Base-by-base conservation (phyloP, 768 basidiomycete species). In the Tubosaeta brunneosetosa region DNA sequence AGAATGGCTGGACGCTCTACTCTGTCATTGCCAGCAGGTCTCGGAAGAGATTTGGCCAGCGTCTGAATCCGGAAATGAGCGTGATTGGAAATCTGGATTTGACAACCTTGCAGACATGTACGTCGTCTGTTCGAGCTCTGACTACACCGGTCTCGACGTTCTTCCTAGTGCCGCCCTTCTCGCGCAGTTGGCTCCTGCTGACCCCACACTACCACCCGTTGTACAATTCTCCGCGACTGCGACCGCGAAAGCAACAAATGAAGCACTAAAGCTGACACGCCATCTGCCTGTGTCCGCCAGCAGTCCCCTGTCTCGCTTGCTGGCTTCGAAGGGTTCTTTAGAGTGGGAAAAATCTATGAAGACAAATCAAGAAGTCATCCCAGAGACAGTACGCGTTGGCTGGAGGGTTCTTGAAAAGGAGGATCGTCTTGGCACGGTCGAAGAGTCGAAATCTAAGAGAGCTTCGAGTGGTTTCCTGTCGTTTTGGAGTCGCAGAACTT, bases 261-360 rank as follows among this genome's bases (percentile, higher is more conserved):
- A 83, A 7, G 76, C 84, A 10, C 69, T 91, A 17, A 82, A 81
- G 43, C 67, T 86, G 46, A 88, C 88, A 0, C 79, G 84, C 53
- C 79, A 86, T 59, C 65, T 76, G 43, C 67, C 79, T 4, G 62
- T 80, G 22, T 75, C 82, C 4, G 76, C 75, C 16, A 65, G 60
- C 26, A 88, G 89, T 56, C 89, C 89, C 2, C 75, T 92, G 64
- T 76, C 84, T n/a, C 73, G 82, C 51, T 83, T 86, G 57, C 62
- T 88, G 38, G 74, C 81, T 6, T 81, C 85, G 1, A 88, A 85
- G 66, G 88, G 88, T 1, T 84, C 85, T 5, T 78, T 80, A 17
- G 81, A 86, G 19, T 91, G 90, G 90, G 86, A 90, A 63, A 75
- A 75, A 6, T 77, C 84, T 16, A 71, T 89, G 0, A 87, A 81